Evolutionary conservation across 306 rosid genomes (phyloP).

Genomic region (Rubus idaeus): DNA sequence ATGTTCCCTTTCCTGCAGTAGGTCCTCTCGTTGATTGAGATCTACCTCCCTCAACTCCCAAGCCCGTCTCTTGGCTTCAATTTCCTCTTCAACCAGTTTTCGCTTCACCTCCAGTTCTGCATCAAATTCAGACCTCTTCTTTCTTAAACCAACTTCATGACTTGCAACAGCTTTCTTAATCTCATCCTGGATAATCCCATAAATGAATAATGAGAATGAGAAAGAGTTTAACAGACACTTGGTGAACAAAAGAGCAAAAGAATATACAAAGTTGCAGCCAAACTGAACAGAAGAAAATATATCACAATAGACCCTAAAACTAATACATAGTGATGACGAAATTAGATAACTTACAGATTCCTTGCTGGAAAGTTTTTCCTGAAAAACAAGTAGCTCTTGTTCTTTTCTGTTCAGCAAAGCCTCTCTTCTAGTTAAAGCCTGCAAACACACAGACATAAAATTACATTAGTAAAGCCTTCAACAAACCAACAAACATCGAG

Average conservation of each 20-base stretch:
- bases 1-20: constrained; percentile 67
- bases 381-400: constrained; percentile 61
- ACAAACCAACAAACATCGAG: constrained; percentile 11
- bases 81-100: constrained; percentile 71
- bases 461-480: constrained; percentile 20
- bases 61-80: constrained; percentile 79
- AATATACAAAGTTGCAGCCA: background rate
- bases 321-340: background rate
- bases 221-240: background rate
- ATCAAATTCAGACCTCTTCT: constrained; percentile 64
- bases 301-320: constrained; percentile 19
- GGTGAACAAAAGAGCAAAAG: background rate
- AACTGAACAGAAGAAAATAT: background rate
- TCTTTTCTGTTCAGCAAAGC: constrained; percentile 60
- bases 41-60: constrained; percentile 99
- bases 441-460: constrained; percentile 28
- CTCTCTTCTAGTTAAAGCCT: constrained; percentile 62
- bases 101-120: constrained; percentile 61
- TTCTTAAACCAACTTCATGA: constrained; percentile 60
- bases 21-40: constrained; percentile 71
- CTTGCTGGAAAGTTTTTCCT: constrained; percentile 60
- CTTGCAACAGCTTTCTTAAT: constrained; percentile 55
- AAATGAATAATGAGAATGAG: background rate
- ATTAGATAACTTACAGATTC: constrained; percentile 62
- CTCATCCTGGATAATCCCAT: constrained; percentile 59